A percentile compares a stretch with the other conserved stretches of the same genome.
Evolutionary conservation across 1,284 basidiomycete genomes (phyloP).

Genomic region (Veloporphyrellus conicus): DNA sequence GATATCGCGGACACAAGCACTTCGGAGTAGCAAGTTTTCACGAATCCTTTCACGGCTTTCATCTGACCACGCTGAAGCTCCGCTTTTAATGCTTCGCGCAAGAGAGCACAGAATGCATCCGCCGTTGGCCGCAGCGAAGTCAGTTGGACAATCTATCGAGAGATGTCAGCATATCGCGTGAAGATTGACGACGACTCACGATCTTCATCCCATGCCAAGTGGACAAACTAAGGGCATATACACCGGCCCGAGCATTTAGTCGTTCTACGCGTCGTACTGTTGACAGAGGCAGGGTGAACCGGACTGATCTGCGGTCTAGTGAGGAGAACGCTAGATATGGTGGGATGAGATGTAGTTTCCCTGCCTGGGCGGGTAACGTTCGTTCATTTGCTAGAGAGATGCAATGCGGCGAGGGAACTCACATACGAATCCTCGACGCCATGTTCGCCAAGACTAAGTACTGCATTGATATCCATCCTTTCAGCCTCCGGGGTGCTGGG

Average conservation of each 20-base stretch:
- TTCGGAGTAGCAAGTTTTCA: constrained; percentile 93
- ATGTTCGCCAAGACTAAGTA: constrained; percentile 74
- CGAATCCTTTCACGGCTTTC: constrained; percentile 90
- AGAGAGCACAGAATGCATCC: constrained; percentile 86
- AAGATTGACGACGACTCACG: constrained; percentile 47
- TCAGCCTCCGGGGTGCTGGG: constrained; percentile 42
- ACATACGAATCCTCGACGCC: constrained; percentile 91
- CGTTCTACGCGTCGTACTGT: constrained; percentile 95
- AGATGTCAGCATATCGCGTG: constrained; percentile 8
- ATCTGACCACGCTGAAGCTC: constrained; percentile 86
- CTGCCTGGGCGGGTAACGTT: constrained; percentile 55
- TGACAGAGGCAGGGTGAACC: constrained; percentile 88
- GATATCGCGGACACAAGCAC: constrained; percentile 64
- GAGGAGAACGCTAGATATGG: constrained; percentile 92
- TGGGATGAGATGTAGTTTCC: constrained; percentile 84
- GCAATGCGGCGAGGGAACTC: constrained; percentile 38
- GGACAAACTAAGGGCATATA: constrained; percentile 91
- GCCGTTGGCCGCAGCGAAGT: constrained; percentile 95
- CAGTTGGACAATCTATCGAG: constrained; percentile 81
- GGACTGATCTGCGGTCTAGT: constrained; percentile 86
- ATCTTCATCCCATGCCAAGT: constrained; percentile 96
- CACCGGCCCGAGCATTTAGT: constrained; percentile 84
- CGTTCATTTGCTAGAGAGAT: not conserved
- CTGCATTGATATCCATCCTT: constrained; percentile 87
- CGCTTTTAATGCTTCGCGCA: constrained; percentile 86